Evolutionary conservation across 345 rosid species (phyloP).

Genomic region (Pelargonium nanum): DNA sequence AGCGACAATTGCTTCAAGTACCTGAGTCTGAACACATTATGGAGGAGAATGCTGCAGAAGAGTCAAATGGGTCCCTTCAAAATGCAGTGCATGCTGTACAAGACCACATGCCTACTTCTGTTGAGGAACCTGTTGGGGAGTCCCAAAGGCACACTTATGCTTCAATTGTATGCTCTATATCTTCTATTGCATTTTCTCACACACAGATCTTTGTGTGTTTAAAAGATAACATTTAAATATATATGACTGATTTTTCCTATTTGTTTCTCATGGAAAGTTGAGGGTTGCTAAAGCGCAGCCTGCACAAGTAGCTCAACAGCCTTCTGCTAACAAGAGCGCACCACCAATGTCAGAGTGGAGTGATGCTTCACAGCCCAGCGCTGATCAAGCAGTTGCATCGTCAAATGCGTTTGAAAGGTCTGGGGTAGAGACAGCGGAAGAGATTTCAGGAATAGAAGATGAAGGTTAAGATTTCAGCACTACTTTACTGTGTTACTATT

Average conservation of each 20-base stretch:
- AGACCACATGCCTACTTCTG: slow-evolving; percentile 30
- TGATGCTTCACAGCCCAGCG: slow-evolving; percentile 22
- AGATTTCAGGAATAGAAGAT: slow-evolving; percentile 30
- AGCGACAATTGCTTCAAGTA: slow-evolving; percentile 31
- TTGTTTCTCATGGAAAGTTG: slow-evolving; percentile 22
- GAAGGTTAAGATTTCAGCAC: slow-evolving; percentile 30
- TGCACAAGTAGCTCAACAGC: slow-evolving; percentile 24
- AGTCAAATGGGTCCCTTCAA: slow-evolving; percentile 28
- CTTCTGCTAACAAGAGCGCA: slow-evolving; percentile 25
- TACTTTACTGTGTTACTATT: background rate
- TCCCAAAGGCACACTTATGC: slow-evolving; percentile 62
- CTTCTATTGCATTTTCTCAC: slow-evolving; percentile 3
- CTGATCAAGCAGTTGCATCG: slow-evolving; percentile 19
- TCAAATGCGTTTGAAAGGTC: slow-evolving; percentile 27
- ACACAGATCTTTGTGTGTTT: background rate
- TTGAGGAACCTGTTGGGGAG: slow-evolving; percentile 41
- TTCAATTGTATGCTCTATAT: slow-evolving; percentile 44
- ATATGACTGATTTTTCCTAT: background rate
- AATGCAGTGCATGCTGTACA: slow-evolving; percentile 16
- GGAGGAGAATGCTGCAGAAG: slow-evolving; percentile 24
- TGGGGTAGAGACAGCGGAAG: slow-evolving; percentile 31
- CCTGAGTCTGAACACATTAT: slow-evolving; percentile 22
- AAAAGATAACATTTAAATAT: background rate
- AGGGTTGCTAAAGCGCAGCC: slow-evolving; percentile 48
- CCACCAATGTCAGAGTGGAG: slow-evolving; percentile 34